Evolutionary conservation across 331 rosid genomes (phyloP), one percentile per base, ranked within the genome.

Genomic region (Dryas integrifolia): DNA sequence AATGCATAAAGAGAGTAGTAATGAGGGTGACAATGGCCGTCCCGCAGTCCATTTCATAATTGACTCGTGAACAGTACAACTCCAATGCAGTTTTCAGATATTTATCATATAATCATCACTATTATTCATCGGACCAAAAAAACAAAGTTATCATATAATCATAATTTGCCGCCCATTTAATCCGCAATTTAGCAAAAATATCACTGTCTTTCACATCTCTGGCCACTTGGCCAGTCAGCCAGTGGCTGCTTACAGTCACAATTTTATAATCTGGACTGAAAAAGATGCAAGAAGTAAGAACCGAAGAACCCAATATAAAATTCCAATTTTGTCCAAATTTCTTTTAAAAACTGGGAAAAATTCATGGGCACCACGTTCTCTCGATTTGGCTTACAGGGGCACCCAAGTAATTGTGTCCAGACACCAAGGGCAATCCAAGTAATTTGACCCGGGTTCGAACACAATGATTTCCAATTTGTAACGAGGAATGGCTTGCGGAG

Each of bases 401-500:
- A 16, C 30, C 35, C 5, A 21, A 14, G 75, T 66, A 40, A 66
- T 72, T 65, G 1, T 4, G 0, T 0, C 3, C 7, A 41, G 44
- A 65, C 0, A 4, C 21, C 21, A 7, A 56, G 76, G 72, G 78
- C 30, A 21, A 45, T 56, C 43, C 6, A 1, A 11, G 82, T 58
- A 65, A 30, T 72, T 65, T 26, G 51, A 0, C 4, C n/a, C 55
- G 5, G 0, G 45, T 43, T 40, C 55, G 24, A 45, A 62, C 47
- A 56, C 67, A 64, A 58, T 58, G 82, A 65, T 72, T 63, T 78
- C 49, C 5, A 7, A 41, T 46, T 41, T 14, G 67, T 41, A 8
- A 13, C 47, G 3, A 15, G 67, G 77, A 80, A 80, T 80, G 83
- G 83, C 83, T 94, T 94, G 92, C 86, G 81, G 92, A 82, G 96